Evolutionary conservation across 441 rosid species (phyloP), one percentile per base, ranked within the genome.

Genomic region (Erysimum cheiri): DNA sequence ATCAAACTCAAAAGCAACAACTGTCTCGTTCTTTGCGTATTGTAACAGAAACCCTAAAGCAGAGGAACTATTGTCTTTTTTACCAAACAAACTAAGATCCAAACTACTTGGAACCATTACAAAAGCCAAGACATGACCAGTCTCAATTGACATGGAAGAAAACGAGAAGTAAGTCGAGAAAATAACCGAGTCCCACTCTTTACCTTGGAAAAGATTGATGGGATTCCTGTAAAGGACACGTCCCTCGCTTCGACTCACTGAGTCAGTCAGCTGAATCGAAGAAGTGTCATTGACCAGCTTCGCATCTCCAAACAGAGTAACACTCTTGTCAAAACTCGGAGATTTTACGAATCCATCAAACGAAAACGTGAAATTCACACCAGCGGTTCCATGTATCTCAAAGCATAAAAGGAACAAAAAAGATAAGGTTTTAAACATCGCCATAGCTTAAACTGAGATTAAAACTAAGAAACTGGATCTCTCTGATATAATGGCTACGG

Each of bases 151-250:
- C 78, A 93, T 0, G 85, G 24, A 22, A 22, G 24, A 85, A 65
- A 90, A 89, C 8, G 96, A 82, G 75, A 93, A 88, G 73, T 78
- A 71, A 60, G 84, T 88, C 22, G 93, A 86, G 72, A 93, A 90
- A 70, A 92, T 85, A 55, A 56, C 71, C 71, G 72, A 75, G 2
- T 53, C 77, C 14, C 79, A 74, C 35, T 86, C 75, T 47, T 78
- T 80, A 82, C 93, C 92, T 83, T 78, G 76, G 66, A 85, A 80
- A 43, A 93, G 80, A 82, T 80, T 83, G 80, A 93, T 80, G 82
- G 98, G 89, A 66, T 83, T 77, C 84, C 69, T 86, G 81, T 81
- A 85, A 80, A 82, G 56, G 71, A 82, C 88, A 77, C 80, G 67
- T 47, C 98, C 98, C 43, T 69, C 76, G 33, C 93, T 85, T 22